Evolutionary conservation across 306 rosid species (phyloP).

Genomic region (Vicia faba): DNA sequence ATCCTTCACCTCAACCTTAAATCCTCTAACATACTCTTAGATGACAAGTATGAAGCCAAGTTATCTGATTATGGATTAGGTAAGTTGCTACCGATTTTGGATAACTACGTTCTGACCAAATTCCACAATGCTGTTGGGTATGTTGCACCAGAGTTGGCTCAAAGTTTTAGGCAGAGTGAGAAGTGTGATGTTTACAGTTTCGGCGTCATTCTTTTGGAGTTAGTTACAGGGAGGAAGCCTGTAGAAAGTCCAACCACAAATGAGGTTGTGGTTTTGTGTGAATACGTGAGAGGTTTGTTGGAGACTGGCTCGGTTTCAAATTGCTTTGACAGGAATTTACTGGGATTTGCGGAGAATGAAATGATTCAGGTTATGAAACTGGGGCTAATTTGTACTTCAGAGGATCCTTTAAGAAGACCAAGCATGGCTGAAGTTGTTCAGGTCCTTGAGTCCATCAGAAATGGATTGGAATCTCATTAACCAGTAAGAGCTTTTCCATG

Average conservation of each 20-base stretch:
- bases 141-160: constrained; percentile 96
- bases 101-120: constrained; percentile 72
- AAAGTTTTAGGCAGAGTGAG: constrained; percentile 82
- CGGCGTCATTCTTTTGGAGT: constrained; percentile 91
- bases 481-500: constrained; percentile 11
- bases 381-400: constrained; percentile 88
- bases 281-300: constrained; percentile 75
- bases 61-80: constrained; percentile 90
- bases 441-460: constrained; percentile 94
- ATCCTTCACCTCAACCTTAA: constrained; percentile 96
- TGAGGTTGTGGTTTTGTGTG: constrained; percentile 89
- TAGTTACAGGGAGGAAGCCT: constrained; percentile 94
- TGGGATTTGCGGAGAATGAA: constrained; percentile 79
- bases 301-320: constrained; percentile 79
- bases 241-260: constrained; percentile 85
- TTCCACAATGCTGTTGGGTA: constrained; percentile 87
- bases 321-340: constrained; percentile 79
- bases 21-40: constrained; percentile 87
- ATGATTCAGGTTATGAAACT: constrained; percentile 90
- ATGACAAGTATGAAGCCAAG: constrained; percentile 76
- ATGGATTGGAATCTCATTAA: constrained; percentile 66
- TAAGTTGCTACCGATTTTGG: constrained; percentile 89
- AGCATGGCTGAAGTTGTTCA: constrained; percentile 99
- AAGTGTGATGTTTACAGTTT: constrained; percentile 95
- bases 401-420: constrained; percentile 85